Percentiles rank a stretch among this genome's conserved stretches.
Evolutionary conservation across 345 rosid genomes (phyloP).

Genomic region (Dipteronia sinensis): DNA sequence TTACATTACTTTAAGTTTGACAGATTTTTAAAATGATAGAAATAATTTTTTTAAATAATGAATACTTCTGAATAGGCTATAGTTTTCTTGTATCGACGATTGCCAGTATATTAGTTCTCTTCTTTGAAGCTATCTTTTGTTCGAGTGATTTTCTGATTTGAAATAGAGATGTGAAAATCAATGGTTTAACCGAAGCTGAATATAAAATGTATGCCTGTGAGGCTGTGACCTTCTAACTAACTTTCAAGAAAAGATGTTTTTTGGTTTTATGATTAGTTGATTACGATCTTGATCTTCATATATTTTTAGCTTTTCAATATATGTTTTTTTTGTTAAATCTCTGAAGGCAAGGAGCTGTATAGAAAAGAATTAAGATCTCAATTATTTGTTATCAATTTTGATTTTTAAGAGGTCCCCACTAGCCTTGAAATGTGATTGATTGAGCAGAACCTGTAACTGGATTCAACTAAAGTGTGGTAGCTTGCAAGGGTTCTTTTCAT

Average conservation of each 20-base stretch:
- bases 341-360: background rate
- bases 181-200: background rate
- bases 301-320: background rate
- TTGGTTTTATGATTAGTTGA: background rate
- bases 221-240: slow-evolving; percentile 12
- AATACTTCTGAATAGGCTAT: background rate
- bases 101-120: background rate
- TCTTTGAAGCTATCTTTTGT: background rate
- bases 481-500: background rate
- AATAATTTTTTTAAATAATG: background rate
- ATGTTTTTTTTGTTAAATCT: background rate
- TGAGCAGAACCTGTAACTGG: background rate
- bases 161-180: background rate
- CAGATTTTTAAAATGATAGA: background rate
- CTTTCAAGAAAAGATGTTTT: slow-evolving; percentile 1
- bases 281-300: background rate
- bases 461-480: background rate
- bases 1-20: background rate
- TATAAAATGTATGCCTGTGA: slow-evolving; percentile 5
- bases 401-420: slow-evolving; percentile 12
- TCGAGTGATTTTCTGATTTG: background rate
- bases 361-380: background rate
- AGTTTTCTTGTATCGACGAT: background rate
- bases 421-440: background rate
- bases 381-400: background rate